phyloP scores from a whole-genome alignment of 805 yeast species.

The Metschnikowia proteae region DNA sequence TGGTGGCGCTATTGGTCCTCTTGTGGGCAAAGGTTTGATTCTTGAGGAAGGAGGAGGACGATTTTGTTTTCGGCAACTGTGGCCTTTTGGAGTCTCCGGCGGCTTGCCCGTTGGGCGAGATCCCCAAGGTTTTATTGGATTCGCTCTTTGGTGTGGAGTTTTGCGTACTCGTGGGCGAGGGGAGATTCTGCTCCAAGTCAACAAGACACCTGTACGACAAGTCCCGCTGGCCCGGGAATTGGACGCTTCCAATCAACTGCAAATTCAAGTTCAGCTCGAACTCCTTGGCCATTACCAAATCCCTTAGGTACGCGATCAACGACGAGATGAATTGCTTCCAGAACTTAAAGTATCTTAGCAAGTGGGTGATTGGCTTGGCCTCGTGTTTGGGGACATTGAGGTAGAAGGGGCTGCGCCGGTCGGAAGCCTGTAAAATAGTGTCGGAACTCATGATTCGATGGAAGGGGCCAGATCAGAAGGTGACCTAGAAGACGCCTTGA shows the following conservation, averaged over 20 bases:
- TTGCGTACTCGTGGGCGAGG: slow-evolving; percentile 13
- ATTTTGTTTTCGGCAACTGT: slow-evolving; percentile 23
- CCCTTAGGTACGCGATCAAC: slow-evolving; percentile 35
- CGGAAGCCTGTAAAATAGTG: slow-evolving; percentile 28
- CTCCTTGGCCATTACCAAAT: slow-evolving; percentile 48
- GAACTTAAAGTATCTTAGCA: slow-evolving; percentile 36
- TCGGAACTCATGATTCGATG: slow-evolving; percentile 4
- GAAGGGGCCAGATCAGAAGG: background rate
- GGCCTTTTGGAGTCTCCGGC: slow-evolving; percentile 19
- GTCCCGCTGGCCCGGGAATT: slow-evolving; percentile 44
- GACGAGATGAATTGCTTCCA: slow-evolving; percentile 41
- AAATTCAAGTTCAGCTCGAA: slow-evolving; percentile 31
- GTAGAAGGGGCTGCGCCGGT: slow-evolving; percentile 37
- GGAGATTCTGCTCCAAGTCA: slow-evolving; percentile 13
- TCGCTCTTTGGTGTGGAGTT: slow-evolving; percentile 15
- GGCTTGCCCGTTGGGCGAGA: slow-evolving; percentile 1
- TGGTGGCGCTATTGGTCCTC: slow-evolving; percentile 14
- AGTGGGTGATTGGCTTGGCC: slow-evolving; percentile 37
- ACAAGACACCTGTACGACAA: slow-evolving; percentile 24
- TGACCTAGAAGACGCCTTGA: background rate
- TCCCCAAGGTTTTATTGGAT: slow-evolving; percentile 8
- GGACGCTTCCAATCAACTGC: slow-evolving; percentile 37
- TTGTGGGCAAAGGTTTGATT: slow-evolving; percentile 20
- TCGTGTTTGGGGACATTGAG: slow-evolving; percentile 37
- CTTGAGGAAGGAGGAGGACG: slow-evolving; percentile 23